These are phyloP conservation scores for Logfia minima DNA, from an alignment of 129 eudicot species.

Conservation along the genomic window DNA sequence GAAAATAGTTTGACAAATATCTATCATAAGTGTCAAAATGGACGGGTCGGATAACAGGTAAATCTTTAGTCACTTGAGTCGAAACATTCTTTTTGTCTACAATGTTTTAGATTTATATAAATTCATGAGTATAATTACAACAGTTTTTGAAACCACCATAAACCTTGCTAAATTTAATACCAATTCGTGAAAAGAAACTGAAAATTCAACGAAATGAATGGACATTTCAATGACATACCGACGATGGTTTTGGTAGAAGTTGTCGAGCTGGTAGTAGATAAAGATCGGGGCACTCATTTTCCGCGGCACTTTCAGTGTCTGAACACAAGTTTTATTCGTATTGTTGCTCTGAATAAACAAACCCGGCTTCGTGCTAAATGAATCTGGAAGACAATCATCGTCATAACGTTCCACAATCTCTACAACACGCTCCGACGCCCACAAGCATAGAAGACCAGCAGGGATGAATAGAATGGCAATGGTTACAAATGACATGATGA, in stretches of 20 bases:
- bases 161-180: not conserved
- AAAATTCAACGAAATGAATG: not conserved
- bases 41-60: no score
- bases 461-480: slow-evolving; percentile 70
- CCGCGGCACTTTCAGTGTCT: slow-evolving; percentile 62
- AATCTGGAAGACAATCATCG: slow-evolving; percentile 46
- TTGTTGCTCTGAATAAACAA: slow-evolving; percentile 43
- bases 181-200: not conserved
- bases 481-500: slow-evolving; percentile 44
- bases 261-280: slow-evolving; percentile 77
- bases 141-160: no score
- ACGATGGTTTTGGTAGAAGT: slow-evolving; percentile 87
- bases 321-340: slow-evolving; percentile 58
- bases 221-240: slow-evolving; percentile 43
- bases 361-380: slow-evolving; percentile 18
- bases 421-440: slow-evolving; percentile 76
- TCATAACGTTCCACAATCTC: slow-evolving; percentile 78
- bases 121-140: no score
- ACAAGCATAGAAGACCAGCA: slow-evolving; percentile 65
- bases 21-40: no score
- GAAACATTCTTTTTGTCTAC: no score
- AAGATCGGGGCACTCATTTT: slow-evolving; percentile 71
- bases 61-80: no score
- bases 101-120: no score
- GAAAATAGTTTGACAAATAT: not conserved